phyloP scores from a whole-genome alignment of 345 rosid species.

The Citrus sp. region DNA sequence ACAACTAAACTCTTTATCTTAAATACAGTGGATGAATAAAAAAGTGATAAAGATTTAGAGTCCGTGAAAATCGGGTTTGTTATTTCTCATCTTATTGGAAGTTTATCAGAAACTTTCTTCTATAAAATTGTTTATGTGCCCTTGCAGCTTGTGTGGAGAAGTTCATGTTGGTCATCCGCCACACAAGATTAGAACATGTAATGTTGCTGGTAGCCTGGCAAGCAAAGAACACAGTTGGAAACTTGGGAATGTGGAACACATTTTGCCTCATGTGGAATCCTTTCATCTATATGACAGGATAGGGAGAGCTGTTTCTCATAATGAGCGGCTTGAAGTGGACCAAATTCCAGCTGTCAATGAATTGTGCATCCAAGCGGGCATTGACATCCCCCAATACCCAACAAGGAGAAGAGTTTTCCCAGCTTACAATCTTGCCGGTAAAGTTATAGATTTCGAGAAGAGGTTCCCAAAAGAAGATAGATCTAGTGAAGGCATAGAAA shows the following conservation, averaged over 20 bases:
- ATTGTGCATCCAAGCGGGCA: constrained; percentile 50
- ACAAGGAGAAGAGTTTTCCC: constrained; percentile 45
- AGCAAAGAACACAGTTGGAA: constrained; percentile 47
- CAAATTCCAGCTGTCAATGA: constrained; percentile 49
- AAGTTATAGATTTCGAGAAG: constrained; percentile 42
- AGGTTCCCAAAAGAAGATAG: constrained; percentile 45
- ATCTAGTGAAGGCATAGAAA: constrained; percentile 31
- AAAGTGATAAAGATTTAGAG: background rate
- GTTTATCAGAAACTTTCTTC: background rate
- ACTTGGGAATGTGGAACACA: constrained; percentile 28
- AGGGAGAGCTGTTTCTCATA: constrained; percentile 54
- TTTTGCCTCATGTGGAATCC: constrained; percentile 44
- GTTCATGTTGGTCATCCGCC: constrained; percentile 49
- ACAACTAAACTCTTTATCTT: background rate
- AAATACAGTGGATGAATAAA: background rate
- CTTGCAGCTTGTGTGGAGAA: constrained; percentile 44
- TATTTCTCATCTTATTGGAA: background rate
- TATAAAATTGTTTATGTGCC: background rate
- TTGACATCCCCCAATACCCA: constrained; percentile 45
- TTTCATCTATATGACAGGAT: constrained; percentile 52
- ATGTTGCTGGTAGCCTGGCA: constrained; percentile 30
- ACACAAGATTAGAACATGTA: constrained; percentile 40
- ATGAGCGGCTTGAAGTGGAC: constrained; percentile 43
- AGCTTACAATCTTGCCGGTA: constrained; percentile 37
- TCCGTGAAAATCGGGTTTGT: background rate